Evolutionary conservation across 2,329 filamentous ascomycete species (phyloP).

Genomic region (Exophiala mesophila): DNA sequence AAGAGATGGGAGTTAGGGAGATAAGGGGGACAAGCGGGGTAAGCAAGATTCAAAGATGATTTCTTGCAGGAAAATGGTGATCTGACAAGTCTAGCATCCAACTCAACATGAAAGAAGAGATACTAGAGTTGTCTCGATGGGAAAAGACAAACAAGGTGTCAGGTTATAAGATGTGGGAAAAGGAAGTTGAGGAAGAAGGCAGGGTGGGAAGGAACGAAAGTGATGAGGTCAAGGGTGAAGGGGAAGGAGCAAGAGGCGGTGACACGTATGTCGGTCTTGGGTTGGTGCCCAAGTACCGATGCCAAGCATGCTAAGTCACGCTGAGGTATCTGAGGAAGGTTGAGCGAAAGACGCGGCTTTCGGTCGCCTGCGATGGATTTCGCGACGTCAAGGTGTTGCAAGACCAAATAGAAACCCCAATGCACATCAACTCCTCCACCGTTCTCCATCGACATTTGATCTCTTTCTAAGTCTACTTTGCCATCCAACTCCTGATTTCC

Average conservation of each 20-base stretch:
- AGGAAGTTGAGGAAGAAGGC: conserved; percentile 1
- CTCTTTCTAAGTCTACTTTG: no score
- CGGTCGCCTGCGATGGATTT: background rate
- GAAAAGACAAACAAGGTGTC: background rate
- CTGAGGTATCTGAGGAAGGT: background rate
- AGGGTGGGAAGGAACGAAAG: no score
- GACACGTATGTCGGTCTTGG: conserved; percentile 1
- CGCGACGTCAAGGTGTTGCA: background rate
- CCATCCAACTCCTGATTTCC: background rate
- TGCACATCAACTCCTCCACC: background rate
- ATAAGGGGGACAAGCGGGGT: conserved; percentile 18
- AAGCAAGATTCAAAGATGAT: conserved; percentile 9
- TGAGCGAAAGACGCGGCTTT: background rate
- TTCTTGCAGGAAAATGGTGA: background rate
- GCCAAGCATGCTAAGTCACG: background rate
- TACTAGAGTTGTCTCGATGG: background rate
- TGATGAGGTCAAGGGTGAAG: conserved; percentile 2
- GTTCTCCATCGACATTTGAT: no score
- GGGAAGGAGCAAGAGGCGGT: background rate
- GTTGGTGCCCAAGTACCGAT: background rate
- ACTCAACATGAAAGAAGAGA: conserved; percentile 26
- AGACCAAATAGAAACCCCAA: no score
- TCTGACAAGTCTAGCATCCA: conserved; percentile 15
- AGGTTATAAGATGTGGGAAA: no score
- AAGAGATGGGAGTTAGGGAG: conserved; percentile 13